A percentile compares a stretch with the other conserved stretches of the same genome.
Evolutionary conservation across 345 rosid species (phyloP).

Genomic region (Murraya koenigii): DNA sequence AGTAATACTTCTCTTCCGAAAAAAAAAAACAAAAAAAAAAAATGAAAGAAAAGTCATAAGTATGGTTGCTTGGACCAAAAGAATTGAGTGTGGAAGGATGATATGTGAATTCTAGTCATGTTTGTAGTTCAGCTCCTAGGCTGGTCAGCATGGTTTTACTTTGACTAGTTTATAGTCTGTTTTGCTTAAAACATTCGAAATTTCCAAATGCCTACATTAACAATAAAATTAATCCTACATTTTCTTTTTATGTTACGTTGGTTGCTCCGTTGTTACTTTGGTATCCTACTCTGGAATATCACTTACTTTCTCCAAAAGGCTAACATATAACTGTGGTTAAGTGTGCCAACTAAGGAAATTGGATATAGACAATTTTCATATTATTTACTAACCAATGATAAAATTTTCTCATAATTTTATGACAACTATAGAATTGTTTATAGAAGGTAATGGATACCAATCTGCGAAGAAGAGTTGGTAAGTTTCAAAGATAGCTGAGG

Average conservation of each 20-base stretch:
- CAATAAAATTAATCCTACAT: not conserved
- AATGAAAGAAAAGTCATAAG: too few species aligned
- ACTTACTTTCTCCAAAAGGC: not conserved
- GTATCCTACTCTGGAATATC: not conserved
- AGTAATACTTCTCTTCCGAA: not conserved
- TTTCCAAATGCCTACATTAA: not conserved
- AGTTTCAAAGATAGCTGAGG: not conserved
- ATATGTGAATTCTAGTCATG: not conserved
- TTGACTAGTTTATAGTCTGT: not conserved
- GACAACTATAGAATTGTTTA: not conserved
- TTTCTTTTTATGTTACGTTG: not conserved
- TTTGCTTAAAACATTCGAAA: not conserved
- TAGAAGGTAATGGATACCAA: conserved; percentile 19
- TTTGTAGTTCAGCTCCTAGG: not conserved
- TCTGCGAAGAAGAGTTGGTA: not conserved
- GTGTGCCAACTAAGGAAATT: conserved; percentile 23
- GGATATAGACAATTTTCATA: not conserved
- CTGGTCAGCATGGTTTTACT: not conserved
- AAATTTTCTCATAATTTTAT: conserved; percentile 6
- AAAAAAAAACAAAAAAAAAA: too few species aligned
- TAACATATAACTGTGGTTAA: not conserved
- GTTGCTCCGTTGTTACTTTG: not conserved
- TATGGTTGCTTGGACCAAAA: not conserved
- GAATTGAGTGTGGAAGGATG: not conserved
- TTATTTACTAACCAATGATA: not conserved